Percentiles rank a stretch among this genome's conserved stretches.
phyloP scores from a whole-genome alignment of 2,329 filamentous ascomycete species.

The Penicillium hordei region DNA sequence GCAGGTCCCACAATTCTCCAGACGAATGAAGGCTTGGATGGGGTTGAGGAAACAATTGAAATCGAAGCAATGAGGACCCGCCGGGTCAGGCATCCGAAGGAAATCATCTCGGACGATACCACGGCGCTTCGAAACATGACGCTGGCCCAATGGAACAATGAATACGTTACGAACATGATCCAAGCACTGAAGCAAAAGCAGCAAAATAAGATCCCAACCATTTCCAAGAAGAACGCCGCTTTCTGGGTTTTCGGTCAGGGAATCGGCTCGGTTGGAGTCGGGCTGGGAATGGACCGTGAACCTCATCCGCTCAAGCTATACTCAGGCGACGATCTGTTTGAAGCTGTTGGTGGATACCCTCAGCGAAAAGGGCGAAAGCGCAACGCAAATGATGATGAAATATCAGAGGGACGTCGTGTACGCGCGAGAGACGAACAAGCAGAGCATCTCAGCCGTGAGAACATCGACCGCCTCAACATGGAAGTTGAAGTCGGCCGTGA shows the following conservation, averaged over 20 bases:
- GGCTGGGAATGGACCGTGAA: constrained; percentile 43
- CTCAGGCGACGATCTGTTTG: constrained; percentile 56
- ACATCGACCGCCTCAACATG: constrained; percentile 21
- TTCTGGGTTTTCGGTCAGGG: constrained; percentile 61
- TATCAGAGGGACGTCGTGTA: constrained; percentile 34
- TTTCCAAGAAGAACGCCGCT: constrained; percentile 63
- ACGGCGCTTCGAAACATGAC: constrained; percentile 58
- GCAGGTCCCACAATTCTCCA: background rate
- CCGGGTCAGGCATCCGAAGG: constrained; percentile 27
- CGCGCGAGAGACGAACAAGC: constrained; percentile 41
- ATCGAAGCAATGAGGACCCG: constrained; percentile 4
- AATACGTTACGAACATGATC: constrained; percentile 63
- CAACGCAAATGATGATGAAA: constrained; percentile 23
- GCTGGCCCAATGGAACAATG: constrained; percentile 56
- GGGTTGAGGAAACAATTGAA: background rate
- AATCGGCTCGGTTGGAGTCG: constrained; percentile 54
- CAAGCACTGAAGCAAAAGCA: constrained; percentile 47
- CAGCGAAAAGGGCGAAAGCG: constrained; percentile 31
- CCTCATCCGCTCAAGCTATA: constrained; percentile 59
- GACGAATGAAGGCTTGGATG: background rate
- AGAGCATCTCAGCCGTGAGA: constrained; percentile 32
- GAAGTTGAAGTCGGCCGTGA: constrained; percentile 70
- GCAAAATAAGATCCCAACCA: constrained; percentile 40
- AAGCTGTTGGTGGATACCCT: constrained; percentile 44
- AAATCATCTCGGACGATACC: constrained; percentile 49